A percentile compares a stretch with the other conserved stretches of the same genome.
Evolutionary conservation across 2,329 filamentous ascomycete species (phyloP).

Genomic region (Penicillium digitatum): DNA sequence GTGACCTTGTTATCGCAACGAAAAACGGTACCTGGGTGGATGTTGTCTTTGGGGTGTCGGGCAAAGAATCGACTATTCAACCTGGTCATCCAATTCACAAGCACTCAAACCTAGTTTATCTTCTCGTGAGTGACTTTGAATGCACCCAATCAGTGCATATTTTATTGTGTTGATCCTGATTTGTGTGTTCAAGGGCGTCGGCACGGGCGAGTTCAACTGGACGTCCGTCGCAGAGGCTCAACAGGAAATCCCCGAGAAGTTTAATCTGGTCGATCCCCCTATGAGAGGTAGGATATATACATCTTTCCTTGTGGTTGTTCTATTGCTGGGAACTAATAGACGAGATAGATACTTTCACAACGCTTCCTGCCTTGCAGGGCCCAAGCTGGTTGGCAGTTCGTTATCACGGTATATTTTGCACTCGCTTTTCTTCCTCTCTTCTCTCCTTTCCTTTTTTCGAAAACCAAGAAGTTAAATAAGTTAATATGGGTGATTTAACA

Average conservation of each 20-base stretch:
- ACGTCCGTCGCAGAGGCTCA: slow-evolving; percentile 1
- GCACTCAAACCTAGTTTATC: slow-evolving; percentile 2
- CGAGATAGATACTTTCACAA: slow-evolving; percentile 1
- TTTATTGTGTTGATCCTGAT: neutral
- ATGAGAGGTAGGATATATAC: slow-evolving; percentile 1
- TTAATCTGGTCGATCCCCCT: slow-evolving; percentile 3
- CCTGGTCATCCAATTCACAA: slow-evolving; percentile 7
- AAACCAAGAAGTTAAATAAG: too few relatives aligned
- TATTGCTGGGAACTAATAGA: neutral
- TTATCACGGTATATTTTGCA: neutral
- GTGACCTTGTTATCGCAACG: neutral
- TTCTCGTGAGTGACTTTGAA: neutral
- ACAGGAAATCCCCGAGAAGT: neutral
- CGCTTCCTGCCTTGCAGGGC: neutral
- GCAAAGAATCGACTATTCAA: neutral
- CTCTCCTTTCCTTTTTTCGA: neutral
- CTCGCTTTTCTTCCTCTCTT: neutral
- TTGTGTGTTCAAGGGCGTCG: neutral
- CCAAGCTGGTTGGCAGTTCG: slow-evolving; percentile 4
- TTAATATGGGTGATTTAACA: neutral
- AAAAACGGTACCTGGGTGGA: slow-evolving; percentile 6
- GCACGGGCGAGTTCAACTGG: slow-evolving; percentile 1
- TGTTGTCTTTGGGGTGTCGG: neutral
- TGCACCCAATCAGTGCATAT: too few relatives aligned
- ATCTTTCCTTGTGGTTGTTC: neutral